Evolutionary conservation across 495 filamentous ascomycete genomes (phyloP).

Genomic region (Talaromyces ruber): DNA sequence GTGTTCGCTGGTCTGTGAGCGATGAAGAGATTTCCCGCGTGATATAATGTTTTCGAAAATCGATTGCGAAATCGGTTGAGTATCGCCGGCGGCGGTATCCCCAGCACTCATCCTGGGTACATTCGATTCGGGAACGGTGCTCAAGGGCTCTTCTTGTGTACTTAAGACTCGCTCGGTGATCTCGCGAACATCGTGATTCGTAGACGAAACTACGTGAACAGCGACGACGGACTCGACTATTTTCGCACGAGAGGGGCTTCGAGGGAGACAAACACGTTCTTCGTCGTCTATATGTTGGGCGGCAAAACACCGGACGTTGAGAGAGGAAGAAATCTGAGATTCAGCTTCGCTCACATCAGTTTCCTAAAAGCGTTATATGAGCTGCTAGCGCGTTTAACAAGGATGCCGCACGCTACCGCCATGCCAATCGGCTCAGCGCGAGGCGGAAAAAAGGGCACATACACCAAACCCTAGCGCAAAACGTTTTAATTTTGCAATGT

Average conservation of each 20-base stretch:
- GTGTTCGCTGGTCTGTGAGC: slow-evolving; percentile 15
- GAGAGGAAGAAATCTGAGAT: slow-evolving; percentile 4
- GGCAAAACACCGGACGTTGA: not conserved
- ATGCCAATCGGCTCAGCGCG: not conserved
- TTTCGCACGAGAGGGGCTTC: not conserved
- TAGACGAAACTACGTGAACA: not conserved
- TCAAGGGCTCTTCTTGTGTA: slow-evolving; percentile 1
- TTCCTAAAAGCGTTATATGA: slow-evolving; percentile 10
- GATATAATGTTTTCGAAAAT: slow-evolving; percentile 40
- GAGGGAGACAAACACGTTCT: not conserved
- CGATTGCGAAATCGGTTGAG: slow-evolving; percentile 45
- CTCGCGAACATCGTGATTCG: not conserved
- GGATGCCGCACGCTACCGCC: slow-evolving; percentile 1
- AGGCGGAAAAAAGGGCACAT: slow-evolving; percentile 12
- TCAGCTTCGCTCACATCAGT: slow-evolving; percentile 6
- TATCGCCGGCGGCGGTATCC: slow-evolving; percentile 33
- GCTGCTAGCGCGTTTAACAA: slow-evolving; percentile 3
- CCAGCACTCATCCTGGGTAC: slow-evolving; percentile 24
- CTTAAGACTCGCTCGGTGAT: not conserved
- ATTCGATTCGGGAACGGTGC: slow-evolving; percentile 5
- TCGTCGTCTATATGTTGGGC: not conserved
- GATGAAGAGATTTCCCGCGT: slow-evolving; percentile 14
- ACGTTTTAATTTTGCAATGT: slow-evolving; percentile 40
- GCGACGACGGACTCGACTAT: not conserved
- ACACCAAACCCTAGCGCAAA: slow-evolving; percentile 37